These are phyloP conservation scores for Colletotrichum falcatum DNA, from an alignment of 2,329 filamentous ascomycete genomes.

Conservation along the genomic window DNA sequence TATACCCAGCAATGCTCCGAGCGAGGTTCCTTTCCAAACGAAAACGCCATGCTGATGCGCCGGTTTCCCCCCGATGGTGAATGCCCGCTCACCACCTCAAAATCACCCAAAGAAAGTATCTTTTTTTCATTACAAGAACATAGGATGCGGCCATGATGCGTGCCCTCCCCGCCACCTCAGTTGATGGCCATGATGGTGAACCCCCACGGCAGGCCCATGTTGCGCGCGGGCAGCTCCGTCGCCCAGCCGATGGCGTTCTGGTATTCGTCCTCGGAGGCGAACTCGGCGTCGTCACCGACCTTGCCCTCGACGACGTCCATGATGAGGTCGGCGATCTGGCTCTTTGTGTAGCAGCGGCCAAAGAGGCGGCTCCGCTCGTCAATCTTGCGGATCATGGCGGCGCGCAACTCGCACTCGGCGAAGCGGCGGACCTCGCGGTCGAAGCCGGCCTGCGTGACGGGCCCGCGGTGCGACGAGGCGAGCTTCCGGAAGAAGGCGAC, in stretches of 20 bases:
- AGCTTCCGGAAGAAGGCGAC: conserved; percentile 48
- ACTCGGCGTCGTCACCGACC: conserved; percentile 34
- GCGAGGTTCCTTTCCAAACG: conserved; percentile 4
- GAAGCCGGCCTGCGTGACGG: conserved; percentile 44
- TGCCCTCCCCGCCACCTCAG: conserved; percentile 41
- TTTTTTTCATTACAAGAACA: conserved; percentile 24
- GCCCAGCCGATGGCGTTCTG: conserved; percentile 46
- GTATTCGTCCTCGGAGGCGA: conserved; percentile 40
- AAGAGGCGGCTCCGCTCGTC: conserved; percentile 49
- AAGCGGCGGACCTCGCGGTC: conserved; percentile 49
- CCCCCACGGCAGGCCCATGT: conserved; percentile 53
- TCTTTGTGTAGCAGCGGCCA: conserved; percentile 49
- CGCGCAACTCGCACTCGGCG: conserved; percentile 47
- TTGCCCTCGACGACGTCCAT: conserved; percentile 46
- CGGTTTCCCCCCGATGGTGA: conserved; percentile 19
- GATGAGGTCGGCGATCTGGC: conserved; percentile 50
- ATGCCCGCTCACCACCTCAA: neutral
- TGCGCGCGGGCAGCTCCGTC: conserved; percentile 49
- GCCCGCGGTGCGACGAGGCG: conserved; percentile 16
- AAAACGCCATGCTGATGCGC: conserved; percentile 39
- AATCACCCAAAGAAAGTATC: neutral
- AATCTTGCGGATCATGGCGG: conserved; percentile 47
- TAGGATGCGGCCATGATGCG: conserved; percentile 11
- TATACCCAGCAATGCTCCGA: conserved; percentile 41
- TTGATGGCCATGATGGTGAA: conserved; percentile 54